Evolutionary conservation across 2,329 filamentous ascomycete genomes (phyloP), one percentile per base, ranked within the genome.

Genomic region (Colletotrichum phormii): DNA sequence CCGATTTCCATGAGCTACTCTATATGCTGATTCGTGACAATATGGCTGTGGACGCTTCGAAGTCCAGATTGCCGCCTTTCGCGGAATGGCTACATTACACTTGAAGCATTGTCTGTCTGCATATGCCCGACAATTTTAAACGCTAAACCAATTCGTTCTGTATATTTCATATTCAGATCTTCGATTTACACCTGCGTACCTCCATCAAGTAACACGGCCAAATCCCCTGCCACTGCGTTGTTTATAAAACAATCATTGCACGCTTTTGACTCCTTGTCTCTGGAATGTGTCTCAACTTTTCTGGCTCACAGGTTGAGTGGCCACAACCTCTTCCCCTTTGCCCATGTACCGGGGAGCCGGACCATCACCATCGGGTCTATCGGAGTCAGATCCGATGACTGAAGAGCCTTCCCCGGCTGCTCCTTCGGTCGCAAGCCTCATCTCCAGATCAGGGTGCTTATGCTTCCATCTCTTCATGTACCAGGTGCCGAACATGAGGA

Each of bases 401-500:
- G 66, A 67, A 4, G 63, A 58, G 12, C 13, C 54, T 26, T 61
- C 49, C n/a, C 42, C 54, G 7, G 13, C 46, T 6, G n/a, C 35
- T 0, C 26, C 26, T 18, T 70, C 70, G 29, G 3, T 60, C 5
- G 71, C 71, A 18, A 75, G 67, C 18, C 75, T 72, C 74, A 72
- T 77, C 61, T 77, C 76, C 7, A 77, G 59, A 54, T 78, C 75
- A 2, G 75, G 75, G 12, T 76, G 61, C 55, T 74, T 75, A 15
- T 63, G 49, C 73, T 77, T 78, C 78, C 78, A 79, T 8, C 77
- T 68, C 67, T 74, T 75, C 72, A 79, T 78, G 60, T 76, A 79
- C 76, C 76, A 78, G 3, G 75, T 60, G 18, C 77, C 77, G 57
- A 77, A 74, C 77, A 79, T 79, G 29, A 79, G 62, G 4, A 77